Percentiles rank a stretch among this genome's conserved stretches.
These are phyloP conservation scores for Chaetomium olivaceum DNA, from an alignment of 2,329 filamentous ascomycete species.

Conservation along the genomic window DNA sequence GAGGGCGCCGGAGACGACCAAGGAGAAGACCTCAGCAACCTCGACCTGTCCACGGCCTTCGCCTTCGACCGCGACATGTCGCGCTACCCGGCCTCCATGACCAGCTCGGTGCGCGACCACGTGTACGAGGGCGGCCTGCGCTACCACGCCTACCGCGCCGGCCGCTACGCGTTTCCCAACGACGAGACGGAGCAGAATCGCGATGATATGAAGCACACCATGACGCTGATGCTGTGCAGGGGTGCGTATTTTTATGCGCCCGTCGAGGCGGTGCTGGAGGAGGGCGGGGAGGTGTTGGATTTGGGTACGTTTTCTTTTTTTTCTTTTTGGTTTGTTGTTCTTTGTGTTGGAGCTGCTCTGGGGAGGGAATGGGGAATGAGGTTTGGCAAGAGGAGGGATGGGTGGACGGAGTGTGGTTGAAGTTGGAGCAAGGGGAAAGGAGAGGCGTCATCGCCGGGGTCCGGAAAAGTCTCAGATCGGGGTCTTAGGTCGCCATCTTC, in stretches of 20 bases:
- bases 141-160: conserved; percentile 42
- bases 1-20: neutral
- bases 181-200: conserved; percentile 45
- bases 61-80: conserved; percentile 29
- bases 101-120: conserved; percentile 35
- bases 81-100: conserved; percentile 36
- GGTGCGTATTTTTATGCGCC: conserved; percentile 49
- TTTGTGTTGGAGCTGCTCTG: neutral
- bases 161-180: conserved; percentile 43
- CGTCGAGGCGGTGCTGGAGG: conserved; percentile 41
- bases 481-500: neutral
- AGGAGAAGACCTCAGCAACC: no score
- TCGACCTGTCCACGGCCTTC: neutral
- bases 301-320: conserved; percentile 42
- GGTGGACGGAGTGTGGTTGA: neutral
- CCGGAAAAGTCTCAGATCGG: neutral
- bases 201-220: conserved; percentile 45
- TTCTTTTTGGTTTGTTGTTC: neutral
- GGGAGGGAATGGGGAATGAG: neutral
- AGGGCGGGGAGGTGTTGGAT: conserved; percentile 49
- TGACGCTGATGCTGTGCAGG: conserved; percentile 40
- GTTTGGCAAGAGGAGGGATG: neutral
- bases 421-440: neutral
- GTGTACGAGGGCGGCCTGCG: conserved; percentile 40
- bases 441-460: neutral